Base-by-base conservation (phyloP, 2,329 filamentous ascomycete species). In the Laburnicola sp. region DNA sequence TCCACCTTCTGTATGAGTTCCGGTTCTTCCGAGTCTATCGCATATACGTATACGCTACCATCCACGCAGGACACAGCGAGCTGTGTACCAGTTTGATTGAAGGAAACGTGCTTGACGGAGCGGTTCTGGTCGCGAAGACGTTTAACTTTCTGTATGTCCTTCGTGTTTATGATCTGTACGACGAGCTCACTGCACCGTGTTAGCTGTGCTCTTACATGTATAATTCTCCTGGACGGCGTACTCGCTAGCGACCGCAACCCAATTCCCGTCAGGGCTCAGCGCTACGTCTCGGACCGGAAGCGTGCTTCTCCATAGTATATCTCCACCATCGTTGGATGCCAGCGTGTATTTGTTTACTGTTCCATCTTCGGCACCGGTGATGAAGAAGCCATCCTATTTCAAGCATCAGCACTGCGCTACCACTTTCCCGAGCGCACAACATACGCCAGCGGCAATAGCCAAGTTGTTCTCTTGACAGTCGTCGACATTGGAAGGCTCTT, bases 241-340 rank as follows among this genome's bases (percentile, higher is more conserved):
- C 83, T 97, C 95, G 79, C 92, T 97, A n/a, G 92, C 91, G 25
- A 97, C 91, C 27, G 94, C 94, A 58, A 87, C 89, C 92, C 91
- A 97, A 64, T 89, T 83, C 0, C 84, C 82, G 69, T 97, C 89
- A 2, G 85, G 82, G 2, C 91, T 92, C 10, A 99, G 78, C 3
- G 89, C 86, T 46, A 99, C 79, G 70, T 97, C 91, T 65, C 94
- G 84, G 28, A 97, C 84, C 0, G 94, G 90, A 2, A 97, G 78
- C n/a, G 91, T 86, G 51, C 87, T 45, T 31, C 43, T 45, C 43
- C 43, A 45, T 10, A 45, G 43, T 45, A 45, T 45, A 34, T 45
- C 43, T 23, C 43, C 43, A 8, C 43, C 43, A 34, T 45, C 43
- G 10, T 23, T 45, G 34, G 26, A 16, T 26, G 25, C 43, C 3